phyloP scores from a whole-genome alignment of 164 flowering plant genomes.

The Magnolia changhungtana region DNA sequence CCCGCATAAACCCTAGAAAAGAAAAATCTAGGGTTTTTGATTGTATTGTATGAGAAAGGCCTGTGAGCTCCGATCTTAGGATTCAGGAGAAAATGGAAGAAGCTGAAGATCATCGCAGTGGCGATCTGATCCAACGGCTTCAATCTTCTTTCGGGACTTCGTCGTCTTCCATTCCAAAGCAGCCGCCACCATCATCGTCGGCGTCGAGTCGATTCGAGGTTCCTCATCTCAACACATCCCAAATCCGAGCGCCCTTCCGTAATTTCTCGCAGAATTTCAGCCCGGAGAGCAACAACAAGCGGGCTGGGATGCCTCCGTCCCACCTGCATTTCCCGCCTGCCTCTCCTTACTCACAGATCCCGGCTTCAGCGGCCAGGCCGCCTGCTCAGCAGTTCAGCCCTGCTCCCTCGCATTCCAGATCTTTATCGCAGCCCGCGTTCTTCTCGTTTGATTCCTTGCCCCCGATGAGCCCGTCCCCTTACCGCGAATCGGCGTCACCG shows the following conservation, averaged over 20 bases:
- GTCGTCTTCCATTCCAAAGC: constrained; percentile 41
- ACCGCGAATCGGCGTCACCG: constrained; percentile 42
- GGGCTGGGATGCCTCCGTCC: constrained; percentile 81
- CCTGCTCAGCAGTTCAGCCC: constrained; percentile 41
- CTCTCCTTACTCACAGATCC: constrained; percentile 70
- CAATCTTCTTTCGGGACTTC: constrained; percentile 68
- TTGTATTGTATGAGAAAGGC: not conserved
- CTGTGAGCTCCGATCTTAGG: not conserved
- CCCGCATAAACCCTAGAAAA: too few species aligned
- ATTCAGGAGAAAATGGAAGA: constrained; percentile 44
- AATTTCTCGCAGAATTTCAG: constrained; percentile 43
- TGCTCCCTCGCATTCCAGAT: constrained; percentile 69
- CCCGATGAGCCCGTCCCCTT: constrained; percentile 77
- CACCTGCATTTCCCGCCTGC: constrained; percentile 77
- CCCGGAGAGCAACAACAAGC: constrained; percentile 39
- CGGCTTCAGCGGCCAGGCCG: constrained; percentile 29
- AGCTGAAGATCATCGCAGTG: constrained; percentile 35
- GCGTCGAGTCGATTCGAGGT: constrained; percentile 44
- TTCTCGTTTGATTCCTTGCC: constrained; percentile 80
- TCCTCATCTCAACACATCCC: constrained; percentile 50
- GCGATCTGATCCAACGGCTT: constrained; percentile 46
- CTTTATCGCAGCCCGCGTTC: constrained; percentile 77
- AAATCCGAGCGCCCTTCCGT: constrained; percentile 42
- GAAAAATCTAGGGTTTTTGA: not conserved
- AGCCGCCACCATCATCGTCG: constrained; percentile 20